Evolutionary conservation across 768 basidiomycete species (phyloP), one percentile per base, ranked within the genome.

Genomic region (Amyloporia xantha): DNA sequence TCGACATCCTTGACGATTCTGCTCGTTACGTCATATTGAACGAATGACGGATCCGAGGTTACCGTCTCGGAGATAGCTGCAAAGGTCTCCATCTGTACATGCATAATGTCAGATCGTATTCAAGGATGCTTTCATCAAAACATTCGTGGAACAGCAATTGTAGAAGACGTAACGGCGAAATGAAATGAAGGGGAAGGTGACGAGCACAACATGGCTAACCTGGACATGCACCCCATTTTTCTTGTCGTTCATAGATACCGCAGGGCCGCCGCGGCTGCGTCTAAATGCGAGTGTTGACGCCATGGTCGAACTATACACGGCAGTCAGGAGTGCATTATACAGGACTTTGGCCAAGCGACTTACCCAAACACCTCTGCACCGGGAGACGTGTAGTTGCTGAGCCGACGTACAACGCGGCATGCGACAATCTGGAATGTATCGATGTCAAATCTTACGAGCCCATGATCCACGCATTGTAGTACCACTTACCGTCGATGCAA

Each of bases 341-440:
- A 43, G 45, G 44, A 3, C 4, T 5, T n/a, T n/a, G n/a, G n/a
- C n/a, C n/a, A n/a, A n/a, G n/a, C n/a, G n/a, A 68, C 82, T 37
- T 58, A 84, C 81, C 66, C 61, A 62, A 77, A 79, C 38, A 77
- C 59, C 52, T 78, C 79, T 5, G 74, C 59, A 2, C 71, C 75
- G 37, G 66, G 60, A 12, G 67, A 62, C 17, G 74, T 74, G 62
- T 76, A 86, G 57, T 79, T 81, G 45, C 75, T 75, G 50, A 87
- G 60, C 36, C 84, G 75, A 45, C 84, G 79, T 15, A 84, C 83
- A 13, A 71, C 78, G 38, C 75, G 72, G 54, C 71, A 74, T 2
- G 75, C 83, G 5, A 83, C 84, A 58, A 84, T 84, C 83, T n/a
- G n/a, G n/a, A n/a, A n/a, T 85, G 36, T n/a, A n/a, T n/a, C 47